Percentiles rank a stretch among this genome's conserved stretches.
Conservation (phyloP, 2,329 filamentous ascomycete genomes). For the Fusarium dimerum region DNA sequence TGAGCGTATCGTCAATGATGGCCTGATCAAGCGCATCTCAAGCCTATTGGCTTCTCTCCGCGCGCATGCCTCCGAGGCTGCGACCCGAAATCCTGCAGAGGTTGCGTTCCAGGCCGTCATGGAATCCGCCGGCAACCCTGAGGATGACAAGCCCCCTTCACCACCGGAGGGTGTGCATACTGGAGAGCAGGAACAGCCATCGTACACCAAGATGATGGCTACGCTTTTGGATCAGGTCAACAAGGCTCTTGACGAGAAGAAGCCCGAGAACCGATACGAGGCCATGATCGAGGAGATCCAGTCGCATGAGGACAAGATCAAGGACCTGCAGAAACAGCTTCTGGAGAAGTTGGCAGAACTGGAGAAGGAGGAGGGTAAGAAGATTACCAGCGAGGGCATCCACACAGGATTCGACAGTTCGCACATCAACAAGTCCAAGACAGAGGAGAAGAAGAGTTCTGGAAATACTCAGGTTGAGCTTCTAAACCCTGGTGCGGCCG, state of each 20-base stretch:
- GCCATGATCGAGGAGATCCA: slow-evolving; percentile 79
- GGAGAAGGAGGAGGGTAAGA: slow-evolving; percentile 79
- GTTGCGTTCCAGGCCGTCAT: slow-evolving; percentile 88
- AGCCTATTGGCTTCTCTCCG: slow-evolving; percentile 73
- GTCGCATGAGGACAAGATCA: slow-evolving; percentile 75
- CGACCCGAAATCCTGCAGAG: slow-evolving; percentile 69
- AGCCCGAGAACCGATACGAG: slow-evolving; percentile 66
- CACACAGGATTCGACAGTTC: slow-evolving; percentile 91
- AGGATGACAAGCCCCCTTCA: slow-evolving; percentile 73
- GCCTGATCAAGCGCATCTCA: slow-evolving; percentile 81
- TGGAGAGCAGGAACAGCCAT: slow-evolving; percentile 72
- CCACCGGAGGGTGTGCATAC: slow-evolving; percentile 79
- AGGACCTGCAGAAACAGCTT: slow-evolving; percentile 75
- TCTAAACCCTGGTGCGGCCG: slow-evolving; percentile 64
- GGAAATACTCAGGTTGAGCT: slow-evolving; percentile 63
- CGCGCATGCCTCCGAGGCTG: slow-evolving; percentile 68
- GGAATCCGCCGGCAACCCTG: slow-evolving; percentile 71
- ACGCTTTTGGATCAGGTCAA: slow-evolving; percentile 93
- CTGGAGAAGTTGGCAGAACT: slow-evolving; percentile 73
- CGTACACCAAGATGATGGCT: slow-evolving; percentile 98
- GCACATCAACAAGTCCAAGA: slow-evolving; percentile 66
- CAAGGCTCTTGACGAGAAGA: slow-evolving; percentile 75
- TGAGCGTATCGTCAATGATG: slow-evolving; percentile 90
- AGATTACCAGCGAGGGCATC: slow-evolving; percentile 91
- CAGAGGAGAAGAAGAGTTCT: slow-evolving; percentile 49